Percentiles rank a stretch among this genome's conserved stretches.
These are phyloP conservation scores for Urostyla sp. DNA, from an alignment of 73 alveolate species.

Conservation along the genomic window DNA sequence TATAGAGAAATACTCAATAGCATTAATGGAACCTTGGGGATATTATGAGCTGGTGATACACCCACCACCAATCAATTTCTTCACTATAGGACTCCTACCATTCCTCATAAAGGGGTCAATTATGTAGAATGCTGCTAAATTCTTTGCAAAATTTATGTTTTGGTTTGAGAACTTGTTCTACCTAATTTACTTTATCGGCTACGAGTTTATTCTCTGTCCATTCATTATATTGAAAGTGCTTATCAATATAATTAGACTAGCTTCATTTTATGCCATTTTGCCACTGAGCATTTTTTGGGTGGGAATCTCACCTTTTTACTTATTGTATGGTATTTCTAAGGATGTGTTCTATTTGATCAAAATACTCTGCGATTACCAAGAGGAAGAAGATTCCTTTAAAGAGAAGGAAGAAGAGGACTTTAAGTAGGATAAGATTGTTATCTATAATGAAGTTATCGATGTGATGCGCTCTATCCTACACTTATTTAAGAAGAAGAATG, in stretches of 20 bases:
- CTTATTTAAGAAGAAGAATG: constrained; percentile 31
- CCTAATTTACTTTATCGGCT: constrained; percentile 18
- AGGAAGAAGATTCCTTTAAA: constrained; percentile 51
- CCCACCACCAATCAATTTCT: constrained; percentile 64
- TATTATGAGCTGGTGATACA: constrained; percentile 49
- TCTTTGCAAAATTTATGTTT: constrained; percentile 40
- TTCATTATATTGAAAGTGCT: constrained; percentile 44
- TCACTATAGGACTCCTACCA: constrained; percentile 26
- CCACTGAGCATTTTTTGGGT: constrained; percentile 47
- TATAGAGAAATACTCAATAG: constrained; percentile 58
- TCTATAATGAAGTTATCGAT: constrained; percentile 62
- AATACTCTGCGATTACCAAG: constrained; percentile 63
- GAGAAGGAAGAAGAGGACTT: constrained; percentile 64
- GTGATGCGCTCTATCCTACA: constrained; percentile 51
- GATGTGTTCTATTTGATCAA: constrained; percentile 50
- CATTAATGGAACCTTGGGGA: constrained; percentile 56
- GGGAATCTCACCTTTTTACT: constrained; percentile 6
- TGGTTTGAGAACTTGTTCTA: constrained; percentile 61
- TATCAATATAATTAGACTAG: neutral
- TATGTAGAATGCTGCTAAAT: constrained; percentile 27
- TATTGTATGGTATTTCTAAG: neutral
- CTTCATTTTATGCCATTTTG: neutral
- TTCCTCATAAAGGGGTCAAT: constrained; percentile 49
- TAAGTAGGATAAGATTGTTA: constrained; percentile 54
- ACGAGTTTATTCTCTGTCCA: constrained; percentile 52